These are phyloP conservation scores for Phyllosticta capitalensis DNA, from an alignment of 2,329 filamentous ascomycete species.

Conservation along the genomic window DNA sequence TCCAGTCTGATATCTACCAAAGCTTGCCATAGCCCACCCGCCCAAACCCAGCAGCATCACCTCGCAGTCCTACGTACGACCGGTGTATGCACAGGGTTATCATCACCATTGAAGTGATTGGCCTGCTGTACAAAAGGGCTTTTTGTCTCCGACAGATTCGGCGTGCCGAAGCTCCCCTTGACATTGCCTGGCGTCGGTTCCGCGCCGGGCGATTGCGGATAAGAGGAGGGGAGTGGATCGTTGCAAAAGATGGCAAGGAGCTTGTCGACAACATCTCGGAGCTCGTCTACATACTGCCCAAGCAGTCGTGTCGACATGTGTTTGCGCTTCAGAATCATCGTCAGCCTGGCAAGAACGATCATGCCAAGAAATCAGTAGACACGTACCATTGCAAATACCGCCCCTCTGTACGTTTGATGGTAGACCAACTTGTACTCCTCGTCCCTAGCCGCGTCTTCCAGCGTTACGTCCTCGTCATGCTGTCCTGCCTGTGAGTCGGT, in stretches of 20 bases:
- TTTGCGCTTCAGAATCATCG: slow-evolving; percentile 20
- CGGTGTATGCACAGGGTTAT: not conserved
- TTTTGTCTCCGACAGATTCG: not conserved
- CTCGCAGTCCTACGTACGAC: not conserved
- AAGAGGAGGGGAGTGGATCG: slow-evolving; percentile 25
- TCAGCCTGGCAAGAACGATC: not conserved
- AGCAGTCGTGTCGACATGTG: slow-evolving; percentile 30
- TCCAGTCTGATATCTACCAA: not conserved
- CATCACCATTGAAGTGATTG: not conserved
- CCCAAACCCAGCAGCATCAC: not conserved
- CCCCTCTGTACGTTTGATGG: slow-evolving; percentile 42
- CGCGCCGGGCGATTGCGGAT: not conserved
- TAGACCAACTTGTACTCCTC: slow-evolving; percentile 46
- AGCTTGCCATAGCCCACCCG: not conserved
- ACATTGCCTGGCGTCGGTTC: not conserved
- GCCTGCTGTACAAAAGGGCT: not conserved
- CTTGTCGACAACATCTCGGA: slow-evolving; percentile 40
- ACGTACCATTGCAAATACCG: slow-evolving; percentile 37
- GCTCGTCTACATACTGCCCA: slow-evolving; percentile 30
- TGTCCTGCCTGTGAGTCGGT: not conserved
- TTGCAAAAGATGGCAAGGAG: slow-evolving; percentile 37
- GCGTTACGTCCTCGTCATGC: slow-evolving; percentile 7
- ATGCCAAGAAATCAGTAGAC: not conserved
- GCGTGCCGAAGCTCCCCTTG: not conserved
- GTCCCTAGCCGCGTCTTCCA: slow-evolving; percentile 30